Evolutionary conservation across 495 filamentous ascomycete genomes (phyloP), one percentile per base, ranked within the genome.

Genomic region (Xylaria bambusicola): DNA sequence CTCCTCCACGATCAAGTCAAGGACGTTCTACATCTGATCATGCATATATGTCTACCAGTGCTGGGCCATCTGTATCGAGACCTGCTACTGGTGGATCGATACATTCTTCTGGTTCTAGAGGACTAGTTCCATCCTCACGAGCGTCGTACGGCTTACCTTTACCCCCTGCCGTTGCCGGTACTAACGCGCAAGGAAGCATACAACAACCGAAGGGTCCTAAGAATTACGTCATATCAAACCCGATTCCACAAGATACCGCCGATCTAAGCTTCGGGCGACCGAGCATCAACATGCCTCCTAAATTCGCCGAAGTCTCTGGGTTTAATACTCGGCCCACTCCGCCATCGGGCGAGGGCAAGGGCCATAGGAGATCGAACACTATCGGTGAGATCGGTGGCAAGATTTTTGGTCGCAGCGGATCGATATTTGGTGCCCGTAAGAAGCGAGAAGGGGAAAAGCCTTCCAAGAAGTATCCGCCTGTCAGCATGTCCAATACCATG

Each of bases 291-390:
- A 70, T 78, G 31, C 78, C 79, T 26, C 70, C 77, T 52, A 82
- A 82, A 52, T 84, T 82, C 38, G 79, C 75, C 35, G 63, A 73
- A 51, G 71, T 82, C 17, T 73, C 80, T 2, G 80, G 80, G 15
- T 75, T 83, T 40, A 65, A 60, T 20, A 56, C 23, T n/a, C 38
- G 56, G 17, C 1, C 51, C 35, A 63, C 61, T 40, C 63, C 49
- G 27, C 63, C 65, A 6, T 58, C 67, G 17, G 47, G 50, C 27
- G 75, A 76, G 40, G 63, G 51, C 21, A 90, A 88, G 73, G 86
- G 88, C n/a, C 93, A 97, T 77, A 93, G 91, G 74, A 82, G 93
- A 61, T 96, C 93, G 1, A 96, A 87, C 72, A 97, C 93, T 3
- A 86, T 97, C 64, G 88, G 90, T 35, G 87, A 90, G 57, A 84